Percentiles rank a stretch among this genome's conserved stretches.
phyloP scores from a whole-genome alignment of 176 grass and related monocot species.

The Canna indica region DNA sequence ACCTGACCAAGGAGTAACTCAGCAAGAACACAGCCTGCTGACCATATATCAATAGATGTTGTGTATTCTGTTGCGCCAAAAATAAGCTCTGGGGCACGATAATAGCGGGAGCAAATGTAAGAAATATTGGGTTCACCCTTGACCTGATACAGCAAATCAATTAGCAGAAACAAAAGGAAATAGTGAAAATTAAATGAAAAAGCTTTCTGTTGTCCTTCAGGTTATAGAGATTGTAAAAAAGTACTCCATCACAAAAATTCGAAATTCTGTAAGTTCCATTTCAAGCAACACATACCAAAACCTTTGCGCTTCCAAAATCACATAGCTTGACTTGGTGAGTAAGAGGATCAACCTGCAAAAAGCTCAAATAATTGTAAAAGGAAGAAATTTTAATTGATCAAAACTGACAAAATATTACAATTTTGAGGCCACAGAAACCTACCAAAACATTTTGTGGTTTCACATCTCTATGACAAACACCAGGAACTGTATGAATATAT shows the following conservation, averaged over 20 bases:
- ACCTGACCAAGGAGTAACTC: slow-evolving; percentile 19
- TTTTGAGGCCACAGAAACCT: not conserved
- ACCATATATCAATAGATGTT: slow-evolving; percentile 19
- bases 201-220: not conserved
- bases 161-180: not conserved
- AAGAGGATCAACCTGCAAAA: slow-evolving; percentile 14
- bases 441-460: slow-evolving; percentile 21
- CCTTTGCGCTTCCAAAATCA: slow-evolving; percentile 16
- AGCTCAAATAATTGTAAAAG: not conserved
- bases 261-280: not conserved
- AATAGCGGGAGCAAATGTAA: slow-evolving; percentile 17
- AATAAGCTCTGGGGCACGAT: slow-evolving; percentile 19
- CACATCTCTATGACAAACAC: slow-evolving; percentile 15
- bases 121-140: slow-evolving; percentile 15
- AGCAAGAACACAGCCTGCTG: slow-evolving; percentile 19
- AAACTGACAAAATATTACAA: not conserved
- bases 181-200: not conserved
- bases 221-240: not conserved
- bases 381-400: not conserved
- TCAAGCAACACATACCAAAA: slow-evolving; percentile 6
- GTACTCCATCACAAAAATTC: not conserved
- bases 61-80: slow-evolving; percentile 20
- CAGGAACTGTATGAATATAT: slow-evolving; percentile 11
- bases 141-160: not conserved
- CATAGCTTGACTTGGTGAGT: slow-evolving; percentile 17